Percentiles rank a stretch among this genome's conserved stretches.
Conservation (phyloP, 2,329 filamentous ascomycete genomes). For the Penicillium griseofulvum region DNA sequence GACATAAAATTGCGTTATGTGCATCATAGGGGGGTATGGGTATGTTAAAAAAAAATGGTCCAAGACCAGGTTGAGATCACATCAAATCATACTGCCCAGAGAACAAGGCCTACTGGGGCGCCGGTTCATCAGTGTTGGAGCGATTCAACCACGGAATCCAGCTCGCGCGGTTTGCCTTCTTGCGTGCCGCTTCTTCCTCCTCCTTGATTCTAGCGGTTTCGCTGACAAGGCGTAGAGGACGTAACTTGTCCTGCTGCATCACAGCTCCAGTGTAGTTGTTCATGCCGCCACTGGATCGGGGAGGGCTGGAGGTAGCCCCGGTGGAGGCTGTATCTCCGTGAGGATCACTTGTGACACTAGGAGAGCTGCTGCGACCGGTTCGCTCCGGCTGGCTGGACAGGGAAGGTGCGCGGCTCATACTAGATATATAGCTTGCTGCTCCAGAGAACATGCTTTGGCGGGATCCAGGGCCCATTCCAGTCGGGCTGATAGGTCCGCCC, state of each 20-base stretch:
- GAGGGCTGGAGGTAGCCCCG: constrained; percentile 51
- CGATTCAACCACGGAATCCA: constrained; percentile 50
- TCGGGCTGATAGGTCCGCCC: constrained; percentile 57
- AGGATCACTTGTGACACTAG: constrained; percentile 53
- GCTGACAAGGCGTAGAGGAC: constrained; percentile 76
- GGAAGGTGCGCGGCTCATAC: constrained; percentile 54
- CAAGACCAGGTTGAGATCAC: constrained; percentile 21
- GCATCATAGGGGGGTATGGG: constrained; percentile 20
- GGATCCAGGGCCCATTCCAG: constrained; percentile 40
- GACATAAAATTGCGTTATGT: constrained; percentile 24
- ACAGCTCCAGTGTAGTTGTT: constrained; percentile 67
- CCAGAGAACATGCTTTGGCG: constrained; percentile 42
- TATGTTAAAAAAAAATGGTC: constrained; percentile 21
- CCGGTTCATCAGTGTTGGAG: constrained; percentile 26
- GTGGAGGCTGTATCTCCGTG: constrained; percentile 47
- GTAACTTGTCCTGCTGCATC: constrained; percentile 68
- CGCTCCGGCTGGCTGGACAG: constrained; percentile 48
- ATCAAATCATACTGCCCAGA: constrained; percentile 19
- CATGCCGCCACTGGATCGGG: constrained; percentile 64
- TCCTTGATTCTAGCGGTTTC: constrained; percentile 42
- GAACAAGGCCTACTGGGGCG: constrained; percentile 12
- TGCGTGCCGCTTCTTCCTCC: constrained; percentile 43
- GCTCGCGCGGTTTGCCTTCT: constrained; percentile 47
- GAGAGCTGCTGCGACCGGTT: constrained; percentile 65
- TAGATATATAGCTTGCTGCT: constrained; percentile 50